Percentiles rank a stretch among this genome's conserved stretches.
Conservation (phyloP, 306 rosid species). For the Quillaja saponaria region DNA sequence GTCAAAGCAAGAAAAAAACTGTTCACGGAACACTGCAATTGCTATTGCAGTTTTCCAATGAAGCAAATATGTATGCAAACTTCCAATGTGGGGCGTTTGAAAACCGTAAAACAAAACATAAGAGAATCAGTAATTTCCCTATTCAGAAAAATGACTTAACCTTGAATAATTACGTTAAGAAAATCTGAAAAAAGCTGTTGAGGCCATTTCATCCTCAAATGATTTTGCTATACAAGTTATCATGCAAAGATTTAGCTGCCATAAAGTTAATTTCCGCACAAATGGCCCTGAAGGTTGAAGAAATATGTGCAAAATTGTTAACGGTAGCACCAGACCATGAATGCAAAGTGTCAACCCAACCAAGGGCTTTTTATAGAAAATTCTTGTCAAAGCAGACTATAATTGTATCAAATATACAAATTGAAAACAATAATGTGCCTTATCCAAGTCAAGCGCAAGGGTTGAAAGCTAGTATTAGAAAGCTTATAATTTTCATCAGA, state of each 20-base stretch:
- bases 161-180: constrained; percentile 2
- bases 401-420: constrained; percentile 5
- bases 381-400: neutral
- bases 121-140: too few species aligned
- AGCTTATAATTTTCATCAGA: too few species aligned
- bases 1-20: constrained; percentile 2
- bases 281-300: constrained; percentile 9
- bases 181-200: neutral
- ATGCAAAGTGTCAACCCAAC: constrained; percentile 17
- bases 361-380: constrained; percentile 1
- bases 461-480: neutral
- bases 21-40: neutral
- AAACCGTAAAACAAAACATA: too few species aligned
- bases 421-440: neutral
- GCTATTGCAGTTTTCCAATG: constrained; percentile 9
- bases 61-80: neutral
- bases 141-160: neutral
- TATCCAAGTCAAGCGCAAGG: constrained; percentile 10
- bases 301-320: neutral
- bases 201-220: neutral
- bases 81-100: neutral
- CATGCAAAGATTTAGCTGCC: neutral
- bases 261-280: neutral
- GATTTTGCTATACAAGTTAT: neutral
- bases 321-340: neutral